phyloP scores from a whole-genome alignment of 352 stramenopile species.

The Peronospora tabacina region DNA sequence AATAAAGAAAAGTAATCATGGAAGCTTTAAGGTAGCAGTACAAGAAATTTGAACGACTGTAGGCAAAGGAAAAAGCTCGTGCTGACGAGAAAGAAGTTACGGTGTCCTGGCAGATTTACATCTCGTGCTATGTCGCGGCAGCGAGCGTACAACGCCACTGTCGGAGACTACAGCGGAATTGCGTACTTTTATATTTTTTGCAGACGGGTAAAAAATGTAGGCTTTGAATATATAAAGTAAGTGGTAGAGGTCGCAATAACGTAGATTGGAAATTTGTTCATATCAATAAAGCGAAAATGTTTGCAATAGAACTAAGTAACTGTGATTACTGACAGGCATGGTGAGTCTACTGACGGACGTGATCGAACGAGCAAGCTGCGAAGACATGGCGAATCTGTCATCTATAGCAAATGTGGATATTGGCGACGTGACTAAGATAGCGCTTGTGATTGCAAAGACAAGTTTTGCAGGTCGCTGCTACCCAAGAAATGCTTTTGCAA shows the following conservation, averaged over 20 bases:
- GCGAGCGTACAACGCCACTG: constrained; percentile 55
- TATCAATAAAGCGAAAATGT: too few relatives aligned
- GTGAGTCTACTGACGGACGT: too few relatives aligned
- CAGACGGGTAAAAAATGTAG: not conserved
- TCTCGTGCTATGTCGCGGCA: constrained; percentile 66
- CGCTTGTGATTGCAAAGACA: too few relatives aligned
- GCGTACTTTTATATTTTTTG: constrained; percentile 30
- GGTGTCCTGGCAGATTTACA: constrained; percentile 38
- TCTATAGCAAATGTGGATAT: too few relatives aligned
- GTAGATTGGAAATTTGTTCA: too few relatives aligned
- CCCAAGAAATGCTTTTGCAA: constrained; percentile 57
- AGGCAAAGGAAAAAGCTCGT: not conserved
- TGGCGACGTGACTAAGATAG: constrained; percentile 1
- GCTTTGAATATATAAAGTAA: too few relatives aligned
- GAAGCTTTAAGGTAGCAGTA: not conserved
- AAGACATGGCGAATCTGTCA: too few relatives aligned
- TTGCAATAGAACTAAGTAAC: too few relatives aligned
- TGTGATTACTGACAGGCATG: too few relatives aligned
- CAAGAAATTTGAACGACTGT: not conserved
- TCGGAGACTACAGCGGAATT: constrained; percentile 36
- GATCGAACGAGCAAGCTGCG: too few relatives aligned
- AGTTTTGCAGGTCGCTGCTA: constrained; percentile 14
- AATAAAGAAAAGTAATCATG: constrained; percentile 4
- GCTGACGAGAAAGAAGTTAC: constrained; percentile 3
- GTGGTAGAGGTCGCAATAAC: too few relatives aligned